Percentiles rank a stretch among this genome's conserved stretches.
Evolutionary conservation across 1,284 basidiomycete genomes (phyloP).

Genomic region (Ganoderma sinense): DNA sequence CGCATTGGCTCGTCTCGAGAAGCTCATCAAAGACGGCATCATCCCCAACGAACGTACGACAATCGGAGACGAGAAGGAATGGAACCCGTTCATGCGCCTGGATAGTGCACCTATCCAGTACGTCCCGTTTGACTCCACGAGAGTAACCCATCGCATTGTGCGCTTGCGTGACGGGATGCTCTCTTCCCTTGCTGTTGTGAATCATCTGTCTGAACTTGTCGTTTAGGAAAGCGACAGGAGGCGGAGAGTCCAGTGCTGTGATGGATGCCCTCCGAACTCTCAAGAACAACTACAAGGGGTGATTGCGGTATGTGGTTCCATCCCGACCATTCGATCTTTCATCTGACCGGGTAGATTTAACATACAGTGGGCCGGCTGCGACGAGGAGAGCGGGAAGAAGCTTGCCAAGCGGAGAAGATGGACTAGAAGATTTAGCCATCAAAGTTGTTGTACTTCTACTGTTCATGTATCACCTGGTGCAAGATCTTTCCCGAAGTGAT

Average conservation of each 20-base stretch:
- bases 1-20: slow-evolving; percentile 61
- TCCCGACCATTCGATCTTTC: background rate
- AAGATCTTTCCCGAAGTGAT: background rate
- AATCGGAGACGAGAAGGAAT: slow-evolving; percentile 85
- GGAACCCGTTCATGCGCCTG: slow-evolving; percentile 87
- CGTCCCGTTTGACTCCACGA: slow-evolving; percentile 35
- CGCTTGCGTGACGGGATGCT: background rate
- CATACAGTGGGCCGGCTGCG: slow-evolving; percentile 12
- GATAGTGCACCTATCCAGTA: slow-evolving; percentile 64
- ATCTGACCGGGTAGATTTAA: slow-evolving; percentile 7
- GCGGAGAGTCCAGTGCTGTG: slow-evolving; percentile 58
- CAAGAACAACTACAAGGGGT: slow-evolving; percentile 85
- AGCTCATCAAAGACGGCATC: slow-evolving; percentile 59
- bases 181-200: background rate
- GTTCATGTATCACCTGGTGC: background rate
- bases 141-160: background rate
- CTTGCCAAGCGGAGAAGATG: background rate
- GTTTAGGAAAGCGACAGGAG: slow-evolving; percentile 55
- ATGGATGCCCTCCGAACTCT: slow-evolving; percentile 81
- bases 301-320: slow-evolving; percentile 30
- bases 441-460: background rate
- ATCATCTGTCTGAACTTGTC: slow-evolving; percentile 8
- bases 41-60: slow-evolving; percentile 82
- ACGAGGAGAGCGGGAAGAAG: background rate
- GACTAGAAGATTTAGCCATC: background rate